Base-by-base conservation (phyloP, 768 basidiomycete genomes). In the Hysterangium stoloniferum region DNA sequence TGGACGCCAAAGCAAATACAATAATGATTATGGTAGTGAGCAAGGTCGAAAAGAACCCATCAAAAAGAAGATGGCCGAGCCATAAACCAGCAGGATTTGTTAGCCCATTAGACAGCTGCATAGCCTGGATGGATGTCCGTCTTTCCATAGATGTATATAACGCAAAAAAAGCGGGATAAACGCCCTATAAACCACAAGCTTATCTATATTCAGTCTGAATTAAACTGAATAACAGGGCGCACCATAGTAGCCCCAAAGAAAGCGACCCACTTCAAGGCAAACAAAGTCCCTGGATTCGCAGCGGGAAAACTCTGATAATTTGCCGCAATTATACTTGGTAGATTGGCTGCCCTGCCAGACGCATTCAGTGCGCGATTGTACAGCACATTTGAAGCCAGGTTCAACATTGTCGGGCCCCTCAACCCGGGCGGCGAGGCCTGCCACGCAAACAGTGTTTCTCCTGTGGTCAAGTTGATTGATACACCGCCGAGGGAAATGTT, bases 121-220 rank as follows among this genome's bases (percentile, higher is more conserved):
- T 90, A 2, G 86, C 82, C 61, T 88, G 84, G 0, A 89, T 83
- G 38, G 68, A 64, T 0, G 80, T 77, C 2, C 78, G 73, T 8
- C 84, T 76, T 59, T 90, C 87, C 54, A 72, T 73, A 0, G 84
- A 79, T 3, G 86, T 84, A 62, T 90, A 90, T 12, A 90, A 62
- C 8, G 84, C 75, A 57, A 79, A 87, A 67, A 90, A 90, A 3
- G 86, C 86, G n/a, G 87, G 84, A 59, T 76, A 89, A 1, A 86
- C 80, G 9, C 82, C 71, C 83, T 86, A 48, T 2, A 12, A 54
- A 37, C 7, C 44, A 24, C 43, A 36, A 22, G 17, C 22, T 41
- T 19, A 31, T 24, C 48, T 52, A 45, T 38, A 19, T 40, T 27
- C 38, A 46, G 11, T 17, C 9, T 17, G 17, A 12, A 4, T 12